Percentiles rank a stretch among this genome's conserved stretches.
Evolutionary conservation across 768 basidiomycete species (phyloP).

Genomic region (Mrakia blollopis): DNA sequence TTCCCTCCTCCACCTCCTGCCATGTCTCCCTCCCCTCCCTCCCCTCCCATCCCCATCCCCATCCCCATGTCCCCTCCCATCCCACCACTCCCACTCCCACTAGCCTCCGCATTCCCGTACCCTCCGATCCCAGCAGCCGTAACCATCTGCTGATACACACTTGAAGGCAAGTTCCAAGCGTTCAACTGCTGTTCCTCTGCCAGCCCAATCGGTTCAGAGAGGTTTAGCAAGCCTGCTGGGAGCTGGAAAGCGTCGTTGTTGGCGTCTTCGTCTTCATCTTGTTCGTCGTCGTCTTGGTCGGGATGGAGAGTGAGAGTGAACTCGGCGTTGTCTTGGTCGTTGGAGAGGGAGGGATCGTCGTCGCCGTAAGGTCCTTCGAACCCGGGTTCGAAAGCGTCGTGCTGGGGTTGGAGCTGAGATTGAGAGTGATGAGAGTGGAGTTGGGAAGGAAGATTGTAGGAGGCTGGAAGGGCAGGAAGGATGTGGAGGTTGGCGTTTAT

Average conservation of each 20-base stretch:
- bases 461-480: no score
- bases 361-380: no score
- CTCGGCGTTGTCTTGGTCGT: no score
- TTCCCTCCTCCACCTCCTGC: not conserved
- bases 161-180: not conserved
- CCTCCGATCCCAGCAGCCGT: not conserved
- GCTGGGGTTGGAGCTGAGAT: no score
- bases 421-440: no score
- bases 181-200: not conserved
- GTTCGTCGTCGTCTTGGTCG: no score
- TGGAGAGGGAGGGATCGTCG: no score
- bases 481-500: no score
- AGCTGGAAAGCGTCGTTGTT: not conserved
- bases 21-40: not conserved
- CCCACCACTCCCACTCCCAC: not conserved
- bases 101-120: not conserved
- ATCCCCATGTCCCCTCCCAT: not conserved
- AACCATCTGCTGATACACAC: not conserved
- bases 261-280: no score
- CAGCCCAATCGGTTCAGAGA: not conserved
- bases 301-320: no score
- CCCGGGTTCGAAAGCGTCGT: no score
- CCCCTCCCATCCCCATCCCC: not conserved
- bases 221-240: not conserved
- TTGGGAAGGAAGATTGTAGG: no score